Conservation (phyloP, 1,284 basidiomycete genomes). For the Malassezia caprae region DNA sequence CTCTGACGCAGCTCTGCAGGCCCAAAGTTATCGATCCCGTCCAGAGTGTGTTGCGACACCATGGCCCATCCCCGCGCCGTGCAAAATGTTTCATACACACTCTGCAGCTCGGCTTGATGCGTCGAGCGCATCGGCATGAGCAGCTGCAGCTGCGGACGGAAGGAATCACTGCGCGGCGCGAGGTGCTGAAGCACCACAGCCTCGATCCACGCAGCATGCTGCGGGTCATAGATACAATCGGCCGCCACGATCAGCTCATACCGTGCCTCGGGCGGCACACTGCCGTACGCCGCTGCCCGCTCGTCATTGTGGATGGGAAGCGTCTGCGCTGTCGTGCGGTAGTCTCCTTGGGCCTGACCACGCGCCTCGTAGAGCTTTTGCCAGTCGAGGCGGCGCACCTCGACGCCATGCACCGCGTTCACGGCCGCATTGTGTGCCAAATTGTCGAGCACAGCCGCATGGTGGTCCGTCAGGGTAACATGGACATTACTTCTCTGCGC, state of each 20-base stretch:
- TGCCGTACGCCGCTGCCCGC: neutral
- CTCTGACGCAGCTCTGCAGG: neutral
- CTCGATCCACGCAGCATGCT: conserved; percentile 35
- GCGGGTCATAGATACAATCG: conserved; percentile 40
- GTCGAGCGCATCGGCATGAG: conserved; percentile 31
- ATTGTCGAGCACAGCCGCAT: conserved; percentile 35
- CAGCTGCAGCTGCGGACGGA: conserved; percentile 23
- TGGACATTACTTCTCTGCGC: neutral
- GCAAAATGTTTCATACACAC: conserved; percentile 30
- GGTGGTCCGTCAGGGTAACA: conserved; percentile 31
- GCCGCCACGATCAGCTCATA: conserved; percentile 36
- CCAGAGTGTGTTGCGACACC: neutral
- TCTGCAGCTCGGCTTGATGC: conserved; percentile 28
- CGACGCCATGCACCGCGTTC: neutral
- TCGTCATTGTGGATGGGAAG: conserved; percentile 15
- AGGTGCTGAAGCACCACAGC: conserved; percentile 28
- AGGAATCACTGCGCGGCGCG: neutral
- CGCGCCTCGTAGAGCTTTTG: conserved; percentile 17
- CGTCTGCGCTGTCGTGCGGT: conserved; percentile 25
- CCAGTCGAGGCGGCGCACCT: conserved; percentile 32
- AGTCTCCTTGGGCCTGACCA: neutral
- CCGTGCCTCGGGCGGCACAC: neutral
- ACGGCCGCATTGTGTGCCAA: conserved; percentile 21
- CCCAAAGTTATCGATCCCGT: conserved; percentile 12
- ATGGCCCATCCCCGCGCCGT: neutral